Conservation (phyloP, 345 rosid species). For the Conringia planisiliqua region DNA sequence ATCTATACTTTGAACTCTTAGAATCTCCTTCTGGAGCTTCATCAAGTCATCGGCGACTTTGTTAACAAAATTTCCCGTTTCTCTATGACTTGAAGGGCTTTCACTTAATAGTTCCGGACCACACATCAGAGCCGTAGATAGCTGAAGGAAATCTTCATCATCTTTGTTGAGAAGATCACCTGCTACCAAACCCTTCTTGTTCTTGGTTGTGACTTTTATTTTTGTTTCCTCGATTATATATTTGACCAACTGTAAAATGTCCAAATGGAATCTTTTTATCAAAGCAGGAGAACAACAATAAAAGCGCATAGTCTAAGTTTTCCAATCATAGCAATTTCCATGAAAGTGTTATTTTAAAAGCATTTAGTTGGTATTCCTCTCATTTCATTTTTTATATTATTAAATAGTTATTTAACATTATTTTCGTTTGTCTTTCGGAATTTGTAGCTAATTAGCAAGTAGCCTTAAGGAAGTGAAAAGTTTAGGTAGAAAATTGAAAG, state of each 20-base stretch:
- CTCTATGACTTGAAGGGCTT: not conserved
- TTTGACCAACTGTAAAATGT: slow-evolving; percentile 1
- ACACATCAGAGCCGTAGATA: not conserved
- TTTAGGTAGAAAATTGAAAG: not conserved
- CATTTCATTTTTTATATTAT: not conserved
- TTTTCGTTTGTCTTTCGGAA: not conserved
- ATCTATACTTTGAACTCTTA: not conserved
- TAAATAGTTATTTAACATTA: not conserved
- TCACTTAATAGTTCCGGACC: not conserved
- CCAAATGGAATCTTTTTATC: not conserved
- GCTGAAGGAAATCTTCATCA: not conserved
- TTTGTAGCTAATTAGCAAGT: not conserved
- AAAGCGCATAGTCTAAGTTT: not conserved
- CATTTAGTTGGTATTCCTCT: not conserved
- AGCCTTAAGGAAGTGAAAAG: not conserved
- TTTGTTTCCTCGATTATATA: not conserved
- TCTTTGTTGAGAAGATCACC: slow-evolving; percentile 16
- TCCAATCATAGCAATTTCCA: not conserved
- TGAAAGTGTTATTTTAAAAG: not conserved
- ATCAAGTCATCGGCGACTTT: not conserved
- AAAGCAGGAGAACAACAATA: not conserved
- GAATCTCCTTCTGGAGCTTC: not conserved
- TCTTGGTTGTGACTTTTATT: not conserved
- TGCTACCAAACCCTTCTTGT: slow-evolving; percentile 12
- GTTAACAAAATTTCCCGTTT: not conserved